Percentiles rank a stretch among this genome's conserved stretches.
These are phyloP conservation scores for Maudiozyma serrabonitensis DNA, from an alignment of 805 yeast species.

Conservation along the genomic window DNA sequence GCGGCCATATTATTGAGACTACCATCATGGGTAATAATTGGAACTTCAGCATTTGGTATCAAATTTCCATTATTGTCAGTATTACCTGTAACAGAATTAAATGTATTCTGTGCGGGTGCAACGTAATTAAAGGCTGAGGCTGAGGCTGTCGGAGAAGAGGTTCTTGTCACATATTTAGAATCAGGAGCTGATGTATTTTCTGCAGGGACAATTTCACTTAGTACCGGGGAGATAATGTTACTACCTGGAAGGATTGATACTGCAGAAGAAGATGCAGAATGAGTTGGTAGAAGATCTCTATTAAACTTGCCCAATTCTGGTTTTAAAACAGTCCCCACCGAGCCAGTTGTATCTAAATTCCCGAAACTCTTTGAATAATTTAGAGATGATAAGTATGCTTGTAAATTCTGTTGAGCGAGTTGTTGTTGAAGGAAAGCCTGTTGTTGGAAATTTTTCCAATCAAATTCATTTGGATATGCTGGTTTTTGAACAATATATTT, in stretches of 20 bases:
- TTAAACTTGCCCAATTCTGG: no score
- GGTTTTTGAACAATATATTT: slow-evolving; percentile 26
- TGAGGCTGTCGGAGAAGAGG: neutral
- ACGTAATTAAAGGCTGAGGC: neutral
- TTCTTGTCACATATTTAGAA: neutral
- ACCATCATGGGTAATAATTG: neutral
- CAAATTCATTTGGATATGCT: slow-evolving; percentile 20
- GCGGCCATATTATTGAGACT: neutral
- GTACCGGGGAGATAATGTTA: slow-evolving; percentile 1
- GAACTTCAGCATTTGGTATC: neutral
- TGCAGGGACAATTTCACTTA: neutral
- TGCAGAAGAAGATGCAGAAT: neutral
- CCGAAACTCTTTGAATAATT: slow-evolving; percentile 2
- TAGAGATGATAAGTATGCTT: slow-evolving; percentile 25
- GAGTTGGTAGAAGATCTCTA: neutral
- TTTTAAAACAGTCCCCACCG: neutral
- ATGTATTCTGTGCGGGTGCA: neutral
- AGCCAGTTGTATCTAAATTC: neutral
- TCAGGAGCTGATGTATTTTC: neutral
- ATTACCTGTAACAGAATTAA: neutral
- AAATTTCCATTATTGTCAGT: neutral
- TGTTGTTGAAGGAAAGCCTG: slow-evolving; percentile 29
- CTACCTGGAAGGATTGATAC: neutral
- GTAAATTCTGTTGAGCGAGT: slow-evolving; percentile 27
- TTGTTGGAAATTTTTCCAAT: slow-evolving; percentile 27